Conservation (phyloP, 345 rosid genomes). For the Salix koriyanagi region DNA sequence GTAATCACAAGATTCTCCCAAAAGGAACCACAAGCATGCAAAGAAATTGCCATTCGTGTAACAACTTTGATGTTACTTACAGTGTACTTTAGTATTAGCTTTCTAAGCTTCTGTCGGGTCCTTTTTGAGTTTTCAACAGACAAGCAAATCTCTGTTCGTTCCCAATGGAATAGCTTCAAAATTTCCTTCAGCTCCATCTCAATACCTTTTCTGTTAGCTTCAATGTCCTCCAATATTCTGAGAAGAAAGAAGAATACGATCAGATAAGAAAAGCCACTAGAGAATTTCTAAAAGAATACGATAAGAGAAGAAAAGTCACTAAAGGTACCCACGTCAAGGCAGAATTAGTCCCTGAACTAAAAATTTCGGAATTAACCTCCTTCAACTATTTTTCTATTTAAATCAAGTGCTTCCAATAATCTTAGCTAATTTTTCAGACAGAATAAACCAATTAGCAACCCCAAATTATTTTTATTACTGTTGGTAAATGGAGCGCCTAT, state of each 20-base stretch:
- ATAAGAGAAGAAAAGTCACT: slow-evolving; percentile 15
- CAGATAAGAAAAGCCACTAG: slow-evolving; percentile 10
- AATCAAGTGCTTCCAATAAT: no score
- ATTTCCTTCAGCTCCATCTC: slow-evolving; percentile 64
- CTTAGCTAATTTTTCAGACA: no score
- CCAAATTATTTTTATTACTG: no score
- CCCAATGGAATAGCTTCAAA: slow-evolving; percentile 75
- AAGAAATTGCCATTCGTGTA: background rate
- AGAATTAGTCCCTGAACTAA: no score
- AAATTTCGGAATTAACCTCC: no score
- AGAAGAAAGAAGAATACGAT: slow-evolving; percentile 15
- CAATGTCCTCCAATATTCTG: slow-evolving; percentile 66
- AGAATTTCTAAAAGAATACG: slow-evolving; percentile 14
- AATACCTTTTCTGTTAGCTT: slow-evolving; percentile 45
- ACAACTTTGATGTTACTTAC: slow-evolving; percentile 40
- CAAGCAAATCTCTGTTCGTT: slow-evolving; percentile 49
- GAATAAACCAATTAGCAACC: no score
- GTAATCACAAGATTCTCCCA: background rate
- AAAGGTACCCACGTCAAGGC: no score
- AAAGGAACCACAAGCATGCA: background rate
- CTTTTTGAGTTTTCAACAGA: slow-evolving; percentile 54
- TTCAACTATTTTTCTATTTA: no score
- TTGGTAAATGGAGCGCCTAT: no score
- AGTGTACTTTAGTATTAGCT: slow-evolving; percentile 65
- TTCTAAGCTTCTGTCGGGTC: slow-evolving; percentile 69